These are phyloP conservation scores for Westerdykella sp. DNA, from an alignment of 2,329 filamentous ascomycete species.

Conservation along the genomic window DNA sequence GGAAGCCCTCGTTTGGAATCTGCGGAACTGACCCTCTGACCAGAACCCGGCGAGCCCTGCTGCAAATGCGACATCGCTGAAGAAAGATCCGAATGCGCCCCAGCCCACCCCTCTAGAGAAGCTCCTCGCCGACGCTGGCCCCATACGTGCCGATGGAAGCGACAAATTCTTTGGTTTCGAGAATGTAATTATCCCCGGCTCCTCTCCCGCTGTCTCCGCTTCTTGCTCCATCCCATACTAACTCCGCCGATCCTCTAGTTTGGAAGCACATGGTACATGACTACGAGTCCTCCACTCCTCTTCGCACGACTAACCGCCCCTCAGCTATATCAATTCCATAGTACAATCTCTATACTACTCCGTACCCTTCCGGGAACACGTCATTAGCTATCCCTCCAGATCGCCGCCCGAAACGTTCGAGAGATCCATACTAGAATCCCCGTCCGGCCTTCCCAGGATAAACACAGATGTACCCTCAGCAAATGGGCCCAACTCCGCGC, in stretches of 20 bases:
- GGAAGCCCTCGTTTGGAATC: constrained; percentile 2
- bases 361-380: constrained; percentile 84
- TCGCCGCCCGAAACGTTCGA: constrained; percentile 62
- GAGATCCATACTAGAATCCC: constrained; percentile 46
- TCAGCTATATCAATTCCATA: constrained; percentile 96
- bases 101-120: constrained; percentile 58
- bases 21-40: neutral
- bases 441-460: constrained; percentile 32
- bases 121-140: constrained; percentile 78
- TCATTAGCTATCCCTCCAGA: constrained; percentile 79
- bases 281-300: constrained; percentile 2
- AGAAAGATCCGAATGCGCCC: constrained; percentile 55
- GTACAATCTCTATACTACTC: constrained; percentile 97
- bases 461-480: constrained; percentile 9
- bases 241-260: constrained; percentile 54
- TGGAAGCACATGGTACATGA: constrained; percentile 84
- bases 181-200: constrained; percentile 62
- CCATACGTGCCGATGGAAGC: constrained; percentile 77
- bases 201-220: too few relatives aligned
- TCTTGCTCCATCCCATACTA: constrained; percentile 8
- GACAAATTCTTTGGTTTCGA: constrained; percentile 99
- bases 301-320: constrained; percentile 6
- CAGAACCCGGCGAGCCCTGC: constrained; percentile 46
- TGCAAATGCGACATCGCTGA: constrained; percentile 44
- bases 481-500: constrained; percentile 36